phyloP scores from a whole-genome alignment of 2,329 filamentous ascomycete species.

The Fusarium sp. region DNA sequence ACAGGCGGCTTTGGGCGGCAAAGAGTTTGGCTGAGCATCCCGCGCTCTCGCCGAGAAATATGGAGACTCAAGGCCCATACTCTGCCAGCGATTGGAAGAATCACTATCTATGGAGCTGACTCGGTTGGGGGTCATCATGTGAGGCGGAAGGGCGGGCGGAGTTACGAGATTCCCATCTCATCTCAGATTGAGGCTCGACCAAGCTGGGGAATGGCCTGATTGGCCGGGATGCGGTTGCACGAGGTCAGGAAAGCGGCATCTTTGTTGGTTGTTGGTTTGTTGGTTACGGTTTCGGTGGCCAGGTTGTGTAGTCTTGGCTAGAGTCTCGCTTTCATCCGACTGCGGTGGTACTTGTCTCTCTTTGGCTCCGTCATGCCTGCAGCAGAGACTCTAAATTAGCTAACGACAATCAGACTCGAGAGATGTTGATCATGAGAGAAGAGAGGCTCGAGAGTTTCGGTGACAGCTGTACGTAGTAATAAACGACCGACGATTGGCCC shows the following conservation, averaged over 20 bases:
- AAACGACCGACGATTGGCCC: slow-evolving; percentile 37
- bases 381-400: too few relatives aligned
- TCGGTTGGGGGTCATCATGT: slow-evolving; percentile 18
- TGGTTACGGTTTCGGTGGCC: background rate
- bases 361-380: too few relatives aligned
- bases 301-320: background rate
- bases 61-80: background rate
- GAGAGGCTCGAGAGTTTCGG: too few relatives aligned
- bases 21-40: background rate
- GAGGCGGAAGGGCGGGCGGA: slow-evolving; percentile 7
- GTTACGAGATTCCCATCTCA: background rate
- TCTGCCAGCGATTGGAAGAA: slow-evolving; percentile 2
- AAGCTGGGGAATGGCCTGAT: slow-evolving; percentile 6
- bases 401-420: too few relatives aligned
- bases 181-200: slow-evolving; percentile 1
- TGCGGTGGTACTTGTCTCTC: too few relatives aligned
- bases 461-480: slow-evolving; percentile 27
- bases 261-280: slow-evolving; percentile 8
- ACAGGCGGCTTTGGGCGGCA: slow-evolving; percentile 31
- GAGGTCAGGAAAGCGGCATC: background rate
- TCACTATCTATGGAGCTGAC: slow-evolving; percentile 11
- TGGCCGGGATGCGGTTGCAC: slow-evolving; percentile 5
- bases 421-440: too few relatives aligned
- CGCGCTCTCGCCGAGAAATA: background rate
- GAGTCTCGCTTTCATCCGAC: background rate